Evolutionary conservation across 352 stramenopile species (phyloP).

Genomic region (Pythium grandisporangium): DNA sequence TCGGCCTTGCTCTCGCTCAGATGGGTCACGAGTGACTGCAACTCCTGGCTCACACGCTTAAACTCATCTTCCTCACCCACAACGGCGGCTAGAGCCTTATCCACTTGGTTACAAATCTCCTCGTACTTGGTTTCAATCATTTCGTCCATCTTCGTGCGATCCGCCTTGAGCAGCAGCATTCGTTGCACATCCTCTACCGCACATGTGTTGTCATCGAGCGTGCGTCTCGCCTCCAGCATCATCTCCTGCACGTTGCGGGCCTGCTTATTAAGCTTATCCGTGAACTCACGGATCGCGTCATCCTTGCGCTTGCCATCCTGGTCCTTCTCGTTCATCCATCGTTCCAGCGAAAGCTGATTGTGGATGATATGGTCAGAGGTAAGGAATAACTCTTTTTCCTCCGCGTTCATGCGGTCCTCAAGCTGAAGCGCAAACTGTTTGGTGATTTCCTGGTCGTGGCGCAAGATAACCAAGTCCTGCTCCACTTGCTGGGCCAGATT

Average conservation of each 20-base stretch:
- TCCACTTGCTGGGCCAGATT: constrained; percentile 44
- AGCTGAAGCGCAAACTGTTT: constrained; percentile 80
- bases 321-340: constrained; percentile 72
- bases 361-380: constrained; percentile 76
- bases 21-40: constrained; percentile 77
- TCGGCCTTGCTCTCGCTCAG: constrained; percentile 76
- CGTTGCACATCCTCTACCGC: constrained; percentile 79
- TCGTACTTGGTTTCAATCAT: constrained; percentile 89
- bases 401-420: constrained; percentile 75
- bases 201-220: constrained; percentile 78
- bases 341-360: constrained; percentile 61
- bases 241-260: constrained; percentile 77
- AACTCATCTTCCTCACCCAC: constrained; percentile 86
- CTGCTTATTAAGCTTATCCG: constrained; percentile 76
- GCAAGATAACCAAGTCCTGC: constrained; percentile 34
- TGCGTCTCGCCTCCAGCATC: constrained; percentile 76
- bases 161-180: constrained; percentile 66
- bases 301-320: constrained; percentile 65
- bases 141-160: constrained; percentile 77
- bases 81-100: constrained; percentile 79
- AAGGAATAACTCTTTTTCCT: constrained; percentile 75
- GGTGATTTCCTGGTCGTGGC: constrained; percentile 60
- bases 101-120: constrained; percentile 88
- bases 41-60: constrained; percentile 74
- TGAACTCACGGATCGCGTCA: constrained; percentile 69